A percentile compares a stretch with the other conserved stretches of the same genome.
phyloP scores from a whole-genome alignment of 192 early-diverging fungal genomes.

The Mortierella antarctica region DNA sequence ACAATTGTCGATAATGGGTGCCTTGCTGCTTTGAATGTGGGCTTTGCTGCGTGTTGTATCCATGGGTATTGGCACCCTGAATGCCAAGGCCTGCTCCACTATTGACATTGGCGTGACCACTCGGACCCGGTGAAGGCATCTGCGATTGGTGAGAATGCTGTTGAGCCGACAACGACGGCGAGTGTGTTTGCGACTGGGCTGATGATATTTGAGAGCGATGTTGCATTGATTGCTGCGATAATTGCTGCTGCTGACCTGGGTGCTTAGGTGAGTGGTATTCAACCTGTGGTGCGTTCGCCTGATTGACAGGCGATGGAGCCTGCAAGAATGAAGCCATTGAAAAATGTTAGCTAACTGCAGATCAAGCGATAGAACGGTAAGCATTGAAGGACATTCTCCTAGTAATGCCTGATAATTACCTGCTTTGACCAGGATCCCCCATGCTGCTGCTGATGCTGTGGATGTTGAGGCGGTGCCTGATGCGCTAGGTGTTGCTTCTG shows the following conservation, averaged over 20 bases:
- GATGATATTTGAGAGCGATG: neutral
- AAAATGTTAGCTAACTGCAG: too few relatives aligned
- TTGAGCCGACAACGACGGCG: neutral
- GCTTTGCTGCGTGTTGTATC: neutral
- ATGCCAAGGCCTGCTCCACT: neutral
- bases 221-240: neutral
- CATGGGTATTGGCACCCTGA: conserved; percentile 2
- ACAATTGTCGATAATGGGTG: conserved; percentile 9
- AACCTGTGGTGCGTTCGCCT: neutral
- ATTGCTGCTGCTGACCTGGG: conserved; percentile 10
- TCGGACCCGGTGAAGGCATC: neutral
- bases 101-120: neutral
- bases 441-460: conserved; percentile 4
- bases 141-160: neutral
- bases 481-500: conserved; percentile 3
- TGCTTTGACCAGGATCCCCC: too few relatives aligned
- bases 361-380: too few relatives aligned
- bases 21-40: conserved; percentile 7
- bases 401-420: too few relatives aligned
- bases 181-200: neutral
- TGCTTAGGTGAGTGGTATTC: neutral
- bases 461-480: conserved; percentile 3
- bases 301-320: too few relatives aligned
- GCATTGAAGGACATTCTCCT: too few relatives aligned
- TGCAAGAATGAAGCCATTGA: too few relatives aligned